phyloP scores from a whole-genome alignment of 2,329 filamentous ascomycete genomes.

The Xylariaceae sp. region DNA sequence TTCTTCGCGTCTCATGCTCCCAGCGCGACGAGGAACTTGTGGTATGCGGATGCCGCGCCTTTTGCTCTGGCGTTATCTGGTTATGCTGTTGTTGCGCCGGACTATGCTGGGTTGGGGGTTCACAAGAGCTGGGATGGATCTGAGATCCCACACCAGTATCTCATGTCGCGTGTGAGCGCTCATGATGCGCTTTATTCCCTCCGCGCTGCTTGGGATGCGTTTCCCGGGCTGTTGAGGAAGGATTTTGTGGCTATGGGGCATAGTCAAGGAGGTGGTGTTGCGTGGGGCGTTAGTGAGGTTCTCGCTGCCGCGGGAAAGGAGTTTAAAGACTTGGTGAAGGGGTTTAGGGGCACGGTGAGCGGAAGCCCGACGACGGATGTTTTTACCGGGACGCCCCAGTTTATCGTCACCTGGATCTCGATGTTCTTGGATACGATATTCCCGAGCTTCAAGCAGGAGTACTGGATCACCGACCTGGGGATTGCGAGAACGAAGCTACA shows the following conservation, averaged over 20 bases:
- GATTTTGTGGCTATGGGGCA: conserved; percentile 35
- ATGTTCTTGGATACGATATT: conserved; percentile 24
- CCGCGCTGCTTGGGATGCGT: conserved; percentile 40
- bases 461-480: conserved; percentile 29
- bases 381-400: not conserved
- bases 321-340: not conserved
- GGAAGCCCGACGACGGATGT: conserved; percentile 7
- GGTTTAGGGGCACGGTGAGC: conserved; percentile 6
- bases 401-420: conserved; percentile 20
- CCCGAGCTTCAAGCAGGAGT: conserved; percentile 24
- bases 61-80: conserved; percentile 41
- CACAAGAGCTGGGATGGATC: conserved; percentile 31
- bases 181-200: conserved; percentile 44
- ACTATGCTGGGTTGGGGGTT: conserved; percentile 46
- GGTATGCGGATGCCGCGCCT: conserved; percentile 39
- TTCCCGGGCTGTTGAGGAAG: conserved; percentile 32
- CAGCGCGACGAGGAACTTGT: conserved; percentile 39
- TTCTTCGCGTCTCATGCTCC: conserved; percentile 39
- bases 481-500: conserved; percentile 20
- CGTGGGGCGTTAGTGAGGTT: conserved; percentile 25
- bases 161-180: conserved; percentile 36
- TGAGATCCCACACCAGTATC: conserved; percentile 40
- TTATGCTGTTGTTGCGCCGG: conserved; percentile 43
- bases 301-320: conserved; percentile 14
- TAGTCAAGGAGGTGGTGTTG: conserved; percentile 32